Evolutionary conservation across 148 eudicot genomes (phyloP).

Genomic region (Polygonum aviculare): DNA sequence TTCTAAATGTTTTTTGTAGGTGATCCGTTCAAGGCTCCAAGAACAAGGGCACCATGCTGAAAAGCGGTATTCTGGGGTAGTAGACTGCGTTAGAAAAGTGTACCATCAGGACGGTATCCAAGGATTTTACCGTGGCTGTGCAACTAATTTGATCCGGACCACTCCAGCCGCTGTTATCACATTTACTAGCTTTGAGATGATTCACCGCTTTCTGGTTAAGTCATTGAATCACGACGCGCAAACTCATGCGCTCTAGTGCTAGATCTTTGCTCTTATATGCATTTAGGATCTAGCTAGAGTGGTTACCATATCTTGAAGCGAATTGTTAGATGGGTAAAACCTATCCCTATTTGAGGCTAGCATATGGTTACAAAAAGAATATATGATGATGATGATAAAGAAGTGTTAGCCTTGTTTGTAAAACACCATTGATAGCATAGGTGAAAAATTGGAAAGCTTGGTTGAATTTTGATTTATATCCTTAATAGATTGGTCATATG

Average conservation of each 20-base stretch:
- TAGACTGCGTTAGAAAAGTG: conserved; percentile 73
- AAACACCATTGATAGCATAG: conserved; percentile 6
- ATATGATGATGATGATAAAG: conserved; percentile 8
- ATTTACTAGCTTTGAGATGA: conserved; percentile 97
- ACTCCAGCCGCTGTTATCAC: conserved; percentile 97
- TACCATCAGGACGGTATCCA: conserved; percentile 65
- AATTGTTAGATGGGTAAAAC: conserved; percentile 3
- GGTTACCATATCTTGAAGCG: conserved; percentile 6
- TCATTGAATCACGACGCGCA: conserved; percentile 47
- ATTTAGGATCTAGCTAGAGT: conserved; percentile 3
- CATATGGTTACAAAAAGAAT: not conserved
- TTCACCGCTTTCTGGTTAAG: conserved; percentile 68
- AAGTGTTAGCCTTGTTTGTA: not conserved
- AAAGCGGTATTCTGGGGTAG: conserved; percentile 65
- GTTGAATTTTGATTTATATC: not conserved
- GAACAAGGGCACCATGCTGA: conserved; percentile 92
- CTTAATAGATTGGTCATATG: not conserved
- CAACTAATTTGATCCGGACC: conserved; percentile 79
- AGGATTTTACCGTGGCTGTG: conserved; percentile 95
- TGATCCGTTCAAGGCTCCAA: conserved; percentile 92
- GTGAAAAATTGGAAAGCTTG: not conserved
- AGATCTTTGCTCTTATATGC: conserved; percentile 1
- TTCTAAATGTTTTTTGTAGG: conserved; percentile 31
- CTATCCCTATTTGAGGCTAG: not conserved
- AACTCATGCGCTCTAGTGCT: conserved; percentile 27